Conservation (phyloP, 2,329 filamentous ascomycete genomes). For the Pyrenophora graminea region DNA sequence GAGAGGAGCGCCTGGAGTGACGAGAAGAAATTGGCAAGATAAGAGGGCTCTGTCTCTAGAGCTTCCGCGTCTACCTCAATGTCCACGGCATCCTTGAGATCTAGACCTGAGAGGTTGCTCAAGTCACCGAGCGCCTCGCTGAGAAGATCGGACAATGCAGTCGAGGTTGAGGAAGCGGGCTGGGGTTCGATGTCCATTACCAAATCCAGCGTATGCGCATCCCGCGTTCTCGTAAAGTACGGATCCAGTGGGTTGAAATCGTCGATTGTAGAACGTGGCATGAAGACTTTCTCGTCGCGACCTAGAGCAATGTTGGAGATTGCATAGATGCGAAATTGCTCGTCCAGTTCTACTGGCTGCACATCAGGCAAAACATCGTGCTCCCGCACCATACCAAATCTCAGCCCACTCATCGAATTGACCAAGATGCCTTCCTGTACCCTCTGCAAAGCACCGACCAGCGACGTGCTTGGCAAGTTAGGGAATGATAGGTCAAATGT, state of each 20-base stretch:
- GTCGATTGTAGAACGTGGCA: slow-evolving; percentile 69
- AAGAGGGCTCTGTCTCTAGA: slow-evolving; percentile 33
- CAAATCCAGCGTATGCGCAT: slow-evolving; percentile 73
- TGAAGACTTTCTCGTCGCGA: slow-evolving; percentile 82
- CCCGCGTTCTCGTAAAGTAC: slow-evolving; percentile 78
- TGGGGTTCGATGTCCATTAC: slow-evolving; percentile 61
- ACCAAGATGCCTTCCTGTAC: slow-evolving; percentile 63
- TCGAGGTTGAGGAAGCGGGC: slow-evolving; percentile 22
- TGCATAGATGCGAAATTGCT: slow-evolving; percentile 72
- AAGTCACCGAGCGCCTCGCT: slow-evolving; percentile 28
- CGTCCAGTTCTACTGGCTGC: slow-evolving; percentile 34
- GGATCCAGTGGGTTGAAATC: slow-evolving; percentile 79
- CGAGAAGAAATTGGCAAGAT: slow-evolving; percentile 42
- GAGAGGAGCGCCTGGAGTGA: slow-evolving; percentile 44
- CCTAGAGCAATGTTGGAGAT: slow-evolving; percentile 82
- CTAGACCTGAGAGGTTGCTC: slow-evolving; percentile 29
- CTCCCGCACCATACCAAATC: slow-evolving; percentile 71
- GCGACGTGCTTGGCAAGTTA: slow-evolving; percentile 55
- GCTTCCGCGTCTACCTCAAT: slow-evolving; percentile 32
- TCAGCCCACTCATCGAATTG: slow-evolving; percentile 63
- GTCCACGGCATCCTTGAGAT: slow-evolving; percentile 28
- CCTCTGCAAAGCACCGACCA: slow-evolving; percentile 58
- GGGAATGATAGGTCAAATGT: slow-evolving; percentile 74
- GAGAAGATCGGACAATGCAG: slow-evolving; percentile 27
- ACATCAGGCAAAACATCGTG: slow-evolving; percentile 49